phyloP scores from a whole-genome alignment of 768 basidiomycete genomes.

The Lentinula edodes region DNA sequence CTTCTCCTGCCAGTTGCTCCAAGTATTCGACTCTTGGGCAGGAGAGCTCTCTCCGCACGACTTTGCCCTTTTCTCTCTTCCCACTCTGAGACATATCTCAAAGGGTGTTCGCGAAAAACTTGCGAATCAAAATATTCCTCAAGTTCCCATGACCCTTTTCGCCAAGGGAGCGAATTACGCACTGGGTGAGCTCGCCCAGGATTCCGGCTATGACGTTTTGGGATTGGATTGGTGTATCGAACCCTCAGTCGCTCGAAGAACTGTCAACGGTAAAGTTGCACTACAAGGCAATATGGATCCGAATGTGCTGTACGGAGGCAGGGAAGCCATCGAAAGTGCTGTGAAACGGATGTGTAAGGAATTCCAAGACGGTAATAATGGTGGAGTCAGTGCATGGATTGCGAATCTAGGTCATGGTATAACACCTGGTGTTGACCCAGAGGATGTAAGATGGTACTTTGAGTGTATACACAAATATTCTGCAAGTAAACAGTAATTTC shows the following conservation, averaged over 20 bases:
- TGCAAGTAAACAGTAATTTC: conserved; percentile 9
- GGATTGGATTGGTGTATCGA: conserved; percentile 92
- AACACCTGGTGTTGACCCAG: conserved; percentile 91
- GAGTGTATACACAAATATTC: conserved; percentile 88
- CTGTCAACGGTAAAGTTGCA: conserved; percentile 58
- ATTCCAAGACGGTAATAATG: conserved; percentile 58
- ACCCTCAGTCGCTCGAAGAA: conserved; percentile 59
- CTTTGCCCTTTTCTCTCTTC: conserved; percentile 79
- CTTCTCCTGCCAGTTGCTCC: conserved; percentile 59
- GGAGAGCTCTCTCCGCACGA: conserved; percentile 88
- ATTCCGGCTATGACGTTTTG: conserved; percentile 78
- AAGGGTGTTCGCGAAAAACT: conserved; percentile 60
- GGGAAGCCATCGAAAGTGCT: conserved; percentile 77
- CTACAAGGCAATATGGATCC: conserved; percentile 97
- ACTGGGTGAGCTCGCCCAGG: conserved; percentile 51
- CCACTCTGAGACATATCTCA: conserved; percentile 71
- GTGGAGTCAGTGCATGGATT: conserved; percentile 67
- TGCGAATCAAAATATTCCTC: conserved; percentile 41
- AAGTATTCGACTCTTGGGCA: conserved; percentile 97
- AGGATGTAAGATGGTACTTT: conserved; percentile 88
- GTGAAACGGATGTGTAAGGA: conserved; percentile 77
- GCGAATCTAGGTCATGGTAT: conserved; percentile 97
- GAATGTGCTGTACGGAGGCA: conserved; percentile 76
- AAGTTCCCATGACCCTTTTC: conserved; percentile 84
- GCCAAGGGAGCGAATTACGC: conserved; percentile 89